Conservation (phyloP, 495 filamentous ascomycete genomes). For the Neurospora sp. region DNA sequence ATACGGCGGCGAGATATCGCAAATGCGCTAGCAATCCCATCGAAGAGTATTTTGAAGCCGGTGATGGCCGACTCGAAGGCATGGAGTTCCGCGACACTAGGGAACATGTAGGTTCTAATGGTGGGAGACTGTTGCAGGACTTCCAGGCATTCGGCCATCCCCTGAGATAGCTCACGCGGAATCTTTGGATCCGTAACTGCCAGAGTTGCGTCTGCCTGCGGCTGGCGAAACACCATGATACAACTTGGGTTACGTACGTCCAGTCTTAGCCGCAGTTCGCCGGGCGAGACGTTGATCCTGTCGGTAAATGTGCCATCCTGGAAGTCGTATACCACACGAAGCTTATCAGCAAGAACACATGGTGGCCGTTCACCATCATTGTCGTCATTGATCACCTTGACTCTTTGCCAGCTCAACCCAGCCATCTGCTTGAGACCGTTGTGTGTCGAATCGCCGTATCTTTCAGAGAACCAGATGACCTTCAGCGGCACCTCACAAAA, state of each 20-base stretch:
- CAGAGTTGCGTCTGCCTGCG: conserved; percentile 58
- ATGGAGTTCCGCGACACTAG: conserved; percentile 53
- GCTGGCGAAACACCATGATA: conserved; percentile 52
- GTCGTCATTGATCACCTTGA: conserved; percentile 47
- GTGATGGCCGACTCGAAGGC: conserved; percentile 67
- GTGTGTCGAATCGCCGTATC: conserved; percentile 28
- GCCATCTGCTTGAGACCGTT: conserved; percentile 35
- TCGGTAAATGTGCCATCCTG: conserved; percentile 63
- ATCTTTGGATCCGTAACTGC: conserved; percentile 55
- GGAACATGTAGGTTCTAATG: conserved; percentile 45
- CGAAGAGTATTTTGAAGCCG: conserved; percentile 65
- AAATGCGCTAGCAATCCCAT: conserved; percentile 61
- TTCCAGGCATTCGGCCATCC: conserved; percentile 44
- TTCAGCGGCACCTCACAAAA: conserved; percentile 52
- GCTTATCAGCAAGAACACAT: conserved; percentile 57
- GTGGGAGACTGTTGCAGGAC: conserved; percentile 27
- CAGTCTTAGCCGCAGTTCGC: conserved; percentile 55
- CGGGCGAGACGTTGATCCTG: conserved; percentile 64
- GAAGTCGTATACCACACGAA: conserved; percentile 58
- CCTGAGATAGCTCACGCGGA: conserved; percentile 43
- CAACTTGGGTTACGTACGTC: conserved; percentile 49
- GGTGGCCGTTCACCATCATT: conserved; percentile 33
- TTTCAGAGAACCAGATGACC: conserved; percentile 53
- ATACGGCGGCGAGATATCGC: conserved; percentile 75
- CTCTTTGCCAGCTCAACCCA: conserved; percentile 35